Conservation (phyloP, 257 asterid species). For the Solanum ossicruentum region DNA sequence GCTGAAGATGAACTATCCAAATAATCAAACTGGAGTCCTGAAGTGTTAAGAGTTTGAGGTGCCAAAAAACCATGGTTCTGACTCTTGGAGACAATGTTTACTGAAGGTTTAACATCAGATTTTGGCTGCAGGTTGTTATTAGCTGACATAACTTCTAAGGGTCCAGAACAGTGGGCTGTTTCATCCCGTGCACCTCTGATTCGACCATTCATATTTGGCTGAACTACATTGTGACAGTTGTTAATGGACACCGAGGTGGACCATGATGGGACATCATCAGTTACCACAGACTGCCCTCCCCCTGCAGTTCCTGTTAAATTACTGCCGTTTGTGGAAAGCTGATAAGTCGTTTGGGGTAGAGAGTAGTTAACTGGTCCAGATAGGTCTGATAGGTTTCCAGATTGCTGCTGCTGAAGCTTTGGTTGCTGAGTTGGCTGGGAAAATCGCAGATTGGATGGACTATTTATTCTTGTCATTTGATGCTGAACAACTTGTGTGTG, state of each 20-base stretch:
- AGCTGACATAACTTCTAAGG: constrained; percentile 38
- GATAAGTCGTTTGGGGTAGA: constrained; percentile 28
- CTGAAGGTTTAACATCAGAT: constrained; percentile 33
- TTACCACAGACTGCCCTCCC: constrained; percentile 61
- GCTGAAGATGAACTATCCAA: constrained; percentile 87
- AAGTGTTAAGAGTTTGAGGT: constrained; percentile 18
- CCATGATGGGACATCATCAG: constrained; percentile 84
- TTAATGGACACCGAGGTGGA: constrained; percentile 88
- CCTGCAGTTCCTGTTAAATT: constrained; percentile 4
- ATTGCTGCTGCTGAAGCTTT: constrained; percentile 21
- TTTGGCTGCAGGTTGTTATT: constrained; percentile 38
- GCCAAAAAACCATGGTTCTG: constrained; percentile 55
- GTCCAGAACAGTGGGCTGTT: constrained; percentile 39
- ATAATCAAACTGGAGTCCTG: constrained; percentile 60
- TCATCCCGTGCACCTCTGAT: constrained; percentile 28
- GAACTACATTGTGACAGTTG: constrained; percentile 49
- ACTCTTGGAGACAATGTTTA: constrained; percentile 37
- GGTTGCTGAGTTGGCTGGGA: constrained; percentile 37
- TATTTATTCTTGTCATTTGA: constrained; percentile 21
- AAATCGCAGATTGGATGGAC: constrained; percentile 34
- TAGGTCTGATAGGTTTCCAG: constrained; percentile 29
- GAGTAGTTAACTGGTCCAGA: constrained; percentile 36
- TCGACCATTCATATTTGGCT: constrained; percentile 35
- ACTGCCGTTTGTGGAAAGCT: constrained; percentile 27
- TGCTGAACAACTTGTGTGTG: constrained; percentile 9